Base-by-base conservation (phyloP, 176 grass and related monocot species). In the Puya raimondii region DNA sequence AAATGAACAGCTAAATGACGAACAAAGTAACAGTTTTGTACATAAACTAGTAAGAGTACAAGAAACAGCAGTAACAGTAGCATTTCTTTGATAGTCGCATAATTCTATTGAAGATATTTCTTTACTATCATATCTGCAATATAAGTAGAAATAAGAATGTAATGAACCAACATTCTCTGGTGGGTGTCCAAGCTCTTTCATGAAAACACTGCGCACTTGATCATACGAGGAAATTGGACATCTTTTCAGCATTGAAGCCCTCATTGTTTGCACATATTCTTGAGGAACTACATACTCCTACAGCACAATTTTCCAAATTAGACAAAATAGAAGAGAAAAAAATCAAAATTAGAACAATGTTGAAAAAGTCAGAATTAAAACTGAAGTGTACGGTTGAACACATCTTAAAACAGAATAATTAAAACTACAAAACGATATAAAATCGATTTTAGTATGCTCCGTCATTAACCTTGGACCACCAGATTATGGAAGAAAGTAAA, bases 221-320 rank as follows among this genome's bases (percentile, higher is more conserved):
- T 97, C 89, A 9, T 83, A 80, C 4, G 93, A 85, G 4, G 93
- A 97, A 77, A 92, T 84, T 11, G 93, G 93, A 78, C 93, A 97
- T 48, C 71, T 82, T 64, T 97, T 97, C 52, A 97, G 71, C 89
- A 97, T 97, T 13, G 89, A 92, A 26, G 79, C 86, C 85, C 86
- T 83, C 89, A 96, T 85, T 71, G 82, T 96, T 73, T 84, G 73
- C 50, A 96, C 81, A 23, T 96, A 91, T 78, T 96, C 92, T 80
- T 76, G 57, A 12, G 92, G 88, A 69, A 96, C 79, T 49, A 96
- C 93, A 63, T 92, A 96, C 69, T 96, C 93, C 88, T 86, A 66
- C 20, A 68, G 11, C 27, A 73, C 23, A 33, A 78, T 21, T 1
- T 48, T 64, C 3, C 27, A 76, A 71, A 74, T 12, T 72, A 82